These are phyloP conservation scores for Fagus crenata DNA, from an alignment of 306 rosid species.

Conservation along the genomic window DNA sequence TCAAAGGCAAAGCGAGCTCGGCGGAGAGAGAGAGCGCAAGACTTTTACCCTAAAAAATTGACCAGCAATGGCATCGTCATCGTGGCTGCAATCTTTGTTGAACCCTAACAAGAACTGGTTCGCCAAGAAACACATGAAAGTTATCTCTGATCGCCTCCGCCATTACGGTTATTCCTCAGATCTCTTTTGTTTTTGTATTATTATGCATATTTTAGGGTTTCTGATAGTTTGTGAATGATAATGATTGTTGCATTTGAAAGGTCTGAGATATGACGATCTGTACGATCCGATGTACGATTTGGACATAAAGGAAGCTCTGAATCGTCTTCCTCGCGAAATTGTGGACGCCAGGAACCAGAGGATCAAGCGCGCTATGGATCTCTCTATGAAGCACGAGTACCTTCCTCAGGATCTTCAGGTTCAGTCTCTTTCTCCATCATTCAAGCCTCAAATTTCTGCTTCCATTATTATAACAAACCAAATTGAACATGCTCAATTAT, in stretches of 20 bases:
- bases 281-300: constrained; percentile 53
- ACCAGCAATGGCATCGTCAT: constrained; percentile 38
- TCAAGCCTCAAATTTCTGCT: too few species aligned
- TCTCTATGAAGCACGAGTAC: constrained; percentile 61
- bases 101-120: constrained; percentile 57
- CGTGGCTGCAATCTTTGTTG: constrained; percentile 29
- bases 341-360: constrained; percentile 64
- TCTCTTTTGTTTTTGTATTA: too few species aligned
- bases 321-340: constrained; percentile 53
- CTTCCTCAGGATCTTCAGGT: constrained; percentile 58
- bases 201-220: not conserved
- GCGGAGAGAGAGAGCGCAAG: too few species aligned
- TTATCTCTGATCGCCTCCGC: constrained; percentile 48
- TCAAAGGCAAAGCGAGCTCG: too few species aligned
- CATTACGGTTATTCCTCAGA: constrained; percentile 32
- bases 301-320: constrained; percentile 58
- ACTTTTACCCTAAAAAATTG: not conserved
- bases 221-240: not conserved
- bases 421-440: not conserved
- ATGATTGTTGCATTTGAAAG: constrained; percentile 15
- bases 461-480: too few species aligned
- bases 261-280: constrained; percentile 60
- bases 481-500: too few species aligned
- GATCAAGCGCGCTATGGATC: constrained; percentile 62
- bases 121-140: constrained; percentile 54